Percentiles rank a stretch among this genome's conserved stretches.
Conservation (phyloP, 306 rosid species). For the Rosa rugosa region DNA sequence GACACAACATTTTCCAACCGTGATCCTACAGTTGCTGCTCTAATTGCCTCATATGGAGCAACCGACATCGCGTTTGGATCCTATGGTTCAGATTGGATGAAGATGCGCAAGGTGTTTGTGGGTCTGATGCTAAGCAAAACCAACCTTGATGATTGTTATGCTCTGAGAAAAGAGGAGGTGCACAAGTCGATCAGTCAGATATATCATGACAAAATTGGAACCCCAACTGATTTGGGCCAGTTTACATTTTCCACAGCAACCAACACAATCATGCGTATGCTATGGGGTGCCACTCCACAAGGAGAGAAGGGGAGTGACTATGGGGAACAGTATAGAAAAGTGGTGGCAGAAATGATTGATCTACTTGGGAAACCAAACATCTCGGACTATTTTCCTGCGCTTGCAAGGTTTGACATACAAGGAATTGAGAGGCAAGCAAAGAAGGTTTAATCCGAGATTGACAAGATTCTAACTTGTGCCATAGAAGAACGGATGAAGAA, state of each 20-base stretch:
- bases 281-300: constrained; percentile 18
- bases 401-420: constrained; percentile 32
- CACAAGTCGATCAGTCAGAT: constrained; percentile 24
- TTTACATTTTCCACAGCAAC: constrained; percentile 5
- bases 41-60: constrained; percentile 9
- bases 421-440: constrained; percentile 27
- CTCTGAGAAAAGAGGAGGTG: constrained; percentile 14
- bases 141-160: constrained; percentile 13
- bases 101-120: constrained; percentile 31
- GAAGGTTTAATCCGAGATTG: neutral
- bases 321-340: neutral
- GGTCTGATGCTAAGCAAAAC: constrained; percentile 24
- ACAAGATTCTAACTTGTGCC: constrained; percentile 3
- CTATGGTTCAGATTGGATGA: constrained; percentile 28
- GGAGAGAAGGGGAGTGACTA: neutral
- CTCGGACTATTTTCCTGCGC: constrained; percentile 30
- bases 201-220: neutral
- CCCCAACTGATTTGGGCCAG: constrained; percentile 10
- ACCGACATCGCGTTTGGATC: constrained; percentile 21
- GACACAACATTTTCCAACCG: constrained; percentile 33
- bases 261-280: constrained; percentile 10
- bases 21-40: constrained; percentile 13
- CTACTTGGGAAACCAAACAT: constrained; percentile 26
- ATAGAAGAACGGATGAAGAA: constrained; percentile 13
- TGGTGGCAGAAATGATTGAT: neutral